A percentile compares a stretch with the other conserved stretches of the same genome.
These are phyloP conservation scores for Poteriospumella lacustris DNA, from an alignment of 108 stramenopile species.

Conservation along the genomic window DNA sequence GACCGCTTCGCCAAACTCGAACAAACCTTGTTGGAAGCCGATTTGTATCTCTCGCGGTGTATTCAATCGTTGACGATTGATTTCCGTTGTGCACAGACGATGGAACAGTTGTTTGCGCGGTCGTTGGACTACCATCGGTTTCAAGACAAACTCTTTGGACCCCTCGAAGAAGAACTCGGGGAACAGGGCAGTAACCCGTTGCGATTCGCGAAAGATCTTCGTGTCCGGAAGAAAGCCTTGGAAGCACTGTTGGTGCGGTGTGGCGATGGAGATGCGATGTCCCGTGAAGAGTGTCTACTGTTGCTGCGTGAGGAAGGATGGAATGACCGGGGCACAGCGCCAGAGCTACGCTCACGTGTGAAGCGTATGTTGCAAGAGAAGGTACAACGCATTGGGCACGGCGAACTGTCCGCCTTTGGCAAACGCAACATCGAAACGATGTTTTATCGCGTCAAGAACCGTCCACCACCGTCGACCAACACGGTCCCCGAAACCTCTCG, in stretches of 20 bases:
- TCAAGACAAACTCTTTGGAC: constrained; percentile 20
- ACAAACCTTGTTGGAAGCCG: background rate
- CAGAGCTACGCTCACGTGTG: background rate
- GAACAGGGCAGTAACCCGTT: constrained; percentile 3
- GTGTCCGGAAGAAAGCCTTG: background rate
- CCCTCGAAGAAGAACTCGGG: constrained; percentile 18
- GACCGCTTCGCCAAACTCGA: background rate
- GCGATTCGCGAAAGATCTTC: background rate
- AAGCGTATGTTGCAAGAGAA: background rate
- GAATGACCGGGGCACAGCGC: background rate
- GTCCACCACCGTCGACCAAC: too few relatives aligned
- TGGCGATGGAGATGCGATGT: background rate
- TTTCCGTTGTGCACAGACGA: background rate
- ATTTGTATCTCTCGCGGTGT: background rate
- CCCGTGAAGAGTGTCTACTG: background rate
- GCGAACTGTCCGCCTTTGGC: constrained; percentile 17
- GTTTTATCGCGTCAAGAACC: background rate
- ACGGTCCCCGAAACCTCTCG: too few relatives aligned
- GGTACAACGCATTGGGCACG: background rate
- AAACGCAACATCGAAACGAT: background rate
- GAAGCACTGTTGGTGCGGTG: background rate
- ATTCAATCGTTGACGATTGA: background rate
- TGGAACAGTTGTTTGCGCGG: background rate
- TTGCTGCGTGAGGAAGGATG: background rate
- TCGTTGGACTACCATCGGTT: background rate